These are phyloP conservation scores for Luzula sylvatica DNA, from an alignment of 176 grass and related monocot species.

Conservation along the genomic window DNA sequence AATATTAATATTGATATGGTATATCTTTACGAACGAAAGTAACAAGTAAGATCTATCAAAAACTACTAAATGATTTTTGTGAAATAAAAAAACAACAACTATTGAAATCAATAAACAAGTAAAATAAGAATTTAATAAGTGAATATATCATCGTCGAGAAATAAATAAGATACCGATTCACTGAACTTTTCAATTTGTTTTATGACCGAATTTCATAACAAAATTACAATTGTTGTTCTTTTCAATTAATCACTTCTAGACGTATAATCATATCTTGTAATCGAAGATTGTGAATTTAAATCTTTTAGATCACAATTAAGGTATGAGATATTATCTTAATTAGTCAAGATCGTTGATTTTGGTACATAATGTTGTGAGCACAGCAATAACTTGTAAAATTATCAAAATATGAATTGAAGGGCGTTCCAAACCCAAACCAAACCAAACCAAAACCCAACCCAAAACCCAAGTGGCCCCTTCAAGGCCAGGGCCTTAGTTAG, in stretches of 20 bases:
- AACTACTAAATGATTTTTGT: too few species aligned
- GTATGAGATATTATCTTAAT: background rate
- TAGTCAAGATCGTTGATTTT: background rate
- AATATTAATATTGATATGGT: too few species aligned
- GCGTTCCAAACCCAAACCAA: slow-evolving; percentile 12
- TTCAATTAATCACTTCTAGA: background rate
- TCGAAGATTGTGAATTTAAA: background rate
- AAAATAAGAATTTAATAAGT: too few species aligned
- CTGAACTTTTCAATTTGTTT: background rate
- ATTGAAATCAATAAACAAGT: too few species aligned
- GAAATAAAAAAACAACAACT: too few species aligned
- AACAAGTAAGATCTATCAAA: too few species aligned
- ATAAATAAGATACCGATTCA: too few species aligned
- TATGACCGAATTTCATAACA: background rate
- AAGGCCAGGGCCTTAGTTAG: background rate
- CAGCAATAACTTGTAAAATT: background rate
- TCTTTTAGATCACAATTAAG: background rate
- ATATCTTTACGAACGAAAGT: too few species aligned
- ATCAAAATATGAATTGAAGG: too few species aligned
- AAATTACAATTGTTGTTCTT: background rate
- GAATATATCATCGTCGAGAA: too few species aligned
- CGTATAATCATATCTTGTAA: background rate
- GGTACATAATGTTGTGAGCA: background rate
- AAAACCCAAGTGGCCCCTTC: background rate
- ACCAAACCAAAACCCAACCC: slow-evolving; percentile 26